A percentile compares a stretch with the other conserved stretches of the same genome.
Conservation (phyloP, 805 yeast genomes). For the Wickerhamiella alocasiicola region DNA sequence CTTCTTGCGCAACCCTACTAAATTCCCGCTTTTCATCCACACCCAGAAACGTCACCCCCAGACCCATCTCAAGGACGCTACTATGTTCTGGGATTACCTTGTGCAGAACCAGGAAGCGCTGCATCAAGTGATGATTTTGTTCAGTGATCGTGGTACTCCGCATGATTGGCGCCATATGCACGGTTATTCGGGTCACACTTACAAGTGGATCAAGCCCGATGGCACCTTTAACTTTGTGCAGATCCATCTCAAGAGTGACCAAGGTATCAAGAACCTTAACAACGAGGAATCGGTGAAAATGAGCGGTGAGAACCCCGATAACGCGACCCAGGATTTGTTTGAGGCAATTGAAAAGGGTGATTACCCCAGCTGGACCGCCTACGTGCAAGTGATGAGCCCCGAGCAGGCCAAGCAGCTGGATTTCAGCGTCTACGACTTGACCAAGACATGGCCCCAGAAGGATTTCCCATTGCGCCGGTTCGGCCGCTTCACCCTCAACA, state of each 20-base stretch:
- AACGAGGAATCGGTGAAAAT: constrained; percentile 37
- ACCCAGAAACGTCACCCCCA: constrained; percentile 60
- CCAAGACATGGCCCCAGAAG: constrained; percentile 47
- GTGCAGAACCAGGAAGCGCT: constrained; percentile 42
- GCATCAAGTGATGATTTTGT: constrained; percentile 46
- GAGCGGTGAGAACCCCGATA: constrained; percentile 41
- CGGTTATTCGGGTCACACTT: constrained; percentile 56
- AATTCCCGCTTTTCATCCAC: constrained; percentile 55
- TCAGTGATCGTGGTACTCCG: constrained; percentile 52
- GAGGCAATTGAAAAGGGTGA: constrained; percentile 38
- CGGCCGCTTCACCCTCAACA: constrained; percentile 43
- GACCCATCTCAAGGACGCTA: constrained; percentile 45
- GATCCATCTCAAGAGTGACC: constrained; percentile 40
- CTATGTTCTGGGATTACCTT: constrained; percentile 47
- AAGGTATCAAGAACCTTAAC: constrained; percentile 36
- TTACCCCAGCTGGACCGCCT: constrained; percentile 39
- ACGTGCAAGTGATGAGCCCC: constrained; percentile 48
- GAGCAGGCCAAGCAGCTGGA: constrained; percentile 41
- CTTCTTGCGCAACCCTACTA: constrained; percentile 50
- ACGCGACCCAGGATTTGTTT: constrained; percentile 34
- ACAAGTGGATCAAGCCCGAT: constrained; percentile 41
- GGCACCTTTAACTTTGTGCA: constrained; percentile 44
- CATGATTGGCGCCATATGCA: constrained; percentile 42
- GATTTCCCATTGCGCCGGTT: constrained; percentile 43
- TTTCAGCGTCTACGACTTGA: constrained; percentile 40